Base-by-base conservation (phyloP, 2,329 filamentous ascomycete genomes). In the Teratosphaeria nubilosa region DNA sequence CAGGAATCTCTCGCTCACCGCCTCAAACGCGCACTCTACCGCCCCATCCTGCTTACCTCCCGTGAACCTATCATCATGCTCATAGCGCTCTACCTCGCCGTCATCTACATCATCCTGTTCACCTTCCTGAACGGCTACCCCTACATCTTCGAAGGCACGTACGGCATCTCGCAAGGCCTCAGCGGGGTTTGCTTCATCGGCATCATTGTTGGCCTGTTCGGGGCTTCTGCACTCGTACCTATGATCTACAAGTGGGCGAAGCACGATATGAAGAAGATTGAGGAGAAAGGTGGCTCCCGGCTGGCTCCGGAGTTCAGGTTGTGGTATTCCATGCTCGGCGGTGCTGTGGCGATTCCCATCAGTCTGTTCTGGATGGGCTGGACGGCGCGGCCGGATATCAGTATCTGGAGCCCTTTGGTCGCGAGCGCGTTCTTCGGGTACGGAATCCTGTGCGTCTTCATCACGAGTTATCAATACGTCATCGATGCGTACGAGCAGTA, bases 351-450 rank as follows among this genome's bases (percentile, higher is more conserved):
- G 0, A 74, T 84, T 1, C 80, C 81, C 0, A 70, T 82, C 31
- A 73, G 72, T 1, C 71, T 84, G 2, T 82, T 84, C 66, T 84
- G 81, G 80, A 79, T 84, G 69, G 81, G 75, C 0, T 84, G 81
- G 81, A 82, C 78, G 0, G 72, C 74, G 37, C 72, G 58, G 22
- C 63, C 61, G 4, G 45, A 64, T 3, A 76, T 82, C 25, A 78
- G 75, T 9, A 75, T 78, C 62, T 83, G 80, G 79, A 77, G 75
- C 20, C 77, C 78, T 0, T 72, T 83, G 2, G 68, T 69, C 1
- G 79, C 80, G 0, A 78, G 74, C n/a, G 74, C 77, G 0, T 62
- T 82, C 0, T 81, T 83, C 63, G 80, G 81, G 5, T 77, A 76
- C 60, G 79, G 78, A 4, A 53, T 48, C 3, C 48, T 52, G 24